These are phyloP conservation scores for Acacia pycnantha DNA, from an alignment of 331 rosid genomes.

Conservation along the genomic window DNA sequence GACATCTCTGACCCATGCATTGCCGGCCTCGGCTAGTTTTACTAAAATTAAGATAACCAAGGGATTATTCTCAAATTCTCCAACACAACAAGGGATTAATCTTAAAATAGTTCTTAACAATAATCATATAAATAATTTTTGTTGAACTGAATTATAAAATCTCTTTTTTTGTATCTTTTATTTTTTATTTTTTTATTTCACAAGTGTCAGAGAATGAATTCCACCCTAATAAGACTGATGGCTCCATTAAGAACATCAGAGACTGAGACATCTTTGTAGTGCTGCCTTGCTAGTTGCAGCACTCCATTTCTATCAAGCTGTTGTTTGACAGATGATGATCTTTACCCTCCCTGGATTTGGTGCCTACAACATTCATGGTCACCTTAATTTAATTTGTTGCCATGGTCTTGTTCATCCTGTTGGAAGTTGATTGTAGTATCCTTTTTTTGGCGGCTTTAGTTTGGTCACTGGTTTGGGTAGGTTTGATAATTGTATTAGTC, in stretches of 20 bases:
- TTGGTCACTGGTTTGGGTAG: neutral
- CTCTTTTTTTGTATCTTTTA: too few relatives aligned
- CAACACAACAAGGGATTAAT: neutral
- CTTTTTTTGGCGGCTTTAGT: neutral
- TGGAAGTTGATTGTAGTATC: neutral
- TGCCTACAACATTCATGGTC: neutral
- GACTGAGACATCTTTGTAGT: neutral
- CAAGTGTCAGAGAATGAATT: neutral
- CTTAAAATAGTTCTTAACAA: too few relatives aligned
- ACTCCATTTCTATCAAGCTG: neutral
- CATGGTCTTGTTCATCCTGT: neutral
- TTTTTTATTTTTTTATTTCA: too few relatives aligned
- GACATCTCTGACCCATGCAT: too few relatives aligned
- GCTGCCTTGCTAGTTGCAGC: neutral
- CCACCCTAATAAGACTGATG: neutral
- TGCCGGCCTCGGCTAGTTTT: too few relatives aligned
- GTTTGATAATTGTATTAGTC: too few relatives aligned
- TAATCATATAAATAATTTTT: too few relatives aligned
- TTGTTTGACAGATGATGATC: neutral
- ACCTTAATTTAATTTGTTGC: neutral
- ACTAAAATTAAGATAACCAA: neutral
- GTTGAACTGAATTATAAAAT: too few relatives aligned
- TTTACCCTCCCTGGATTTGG: neutral
- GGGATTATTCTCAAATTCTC: neutral
- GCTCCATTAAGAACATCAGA: neutral